Evolutionary conservation across 495 filamentous ascomycete genomes (phyloP).

Genomic region (Alectoria sarmentosa): DNA sequence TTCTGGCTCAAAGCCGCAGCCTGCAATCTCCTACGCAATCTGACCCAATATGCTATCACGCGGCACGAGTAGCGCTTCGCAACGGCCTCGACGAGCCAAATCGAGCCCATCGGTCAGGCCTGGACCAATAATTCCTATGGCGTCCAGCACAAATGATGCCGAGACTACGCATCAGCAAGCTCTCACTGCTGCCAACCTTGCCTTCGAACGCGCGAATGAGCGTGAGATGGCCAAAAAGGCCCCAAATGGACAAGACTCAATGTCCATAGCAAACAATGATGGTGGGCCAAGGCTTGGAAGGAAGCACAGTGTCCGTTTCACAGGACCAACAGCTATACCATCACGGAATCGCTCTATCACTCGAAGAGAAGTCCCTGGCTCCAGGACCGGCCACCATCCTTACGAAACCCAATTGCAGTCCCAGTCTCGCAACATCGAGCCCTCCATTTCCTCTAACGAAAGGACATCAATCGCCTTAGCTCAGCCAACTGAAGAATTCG

Average conservation of each 20-base stretch:
- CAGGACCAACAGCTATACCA: constrained; percentile 34
- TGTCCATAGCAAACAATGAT: not conserved
- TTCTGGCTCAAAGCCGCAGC: not conserved
- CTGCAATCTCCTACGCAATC: not conserved
- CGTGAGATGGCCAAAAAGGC: constrained; percentile 21
- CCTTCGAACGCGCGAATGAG: constrained; percentile 53
- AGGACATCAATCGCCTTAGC: constrained; percentile 35
- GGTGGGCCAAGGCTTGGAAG: constrained; percentile 15
- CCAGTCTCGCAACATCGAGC: constrained; percentile 22
- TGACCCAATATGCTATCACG: constrained; percentile 40
- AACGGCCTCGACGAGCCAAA: constrained; percentile 50
- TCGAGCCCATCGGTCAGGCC: constrained; percentile 55
- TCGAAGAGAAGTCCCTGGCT: constrained; percentile 15
- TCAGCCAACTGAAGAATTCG: constrained; percentile 19
- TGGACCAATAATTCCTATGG: constrained; percentile 22
- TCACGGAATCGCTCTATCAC: constrained; percentile 24
- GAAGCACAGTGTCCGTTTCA: constrained; percentile 50
- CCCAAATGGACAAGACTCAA: constrained; percentile 6
- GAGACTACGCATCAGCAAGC: constrained; percentile 54
- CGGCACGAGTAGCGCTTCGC: constrained; percentile 36
- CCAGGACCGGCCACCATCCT: constrained; percentile 6
- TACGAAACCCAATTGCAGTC: constrained; percentile 14
- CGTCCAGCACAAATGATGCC: constrained; percentile 43
- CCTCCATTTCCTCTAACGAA: constrained; percentile 25
- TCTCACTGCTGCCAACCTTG: constrained; percentile 58